A percentile compares a stretch with the other conserved stretches of the same genome.
These are phyloP conservation scores for Mycena galericulata DNA, from an alignment of 768 basidiomycete genomes.

Conservation along the genomic window DNA sequence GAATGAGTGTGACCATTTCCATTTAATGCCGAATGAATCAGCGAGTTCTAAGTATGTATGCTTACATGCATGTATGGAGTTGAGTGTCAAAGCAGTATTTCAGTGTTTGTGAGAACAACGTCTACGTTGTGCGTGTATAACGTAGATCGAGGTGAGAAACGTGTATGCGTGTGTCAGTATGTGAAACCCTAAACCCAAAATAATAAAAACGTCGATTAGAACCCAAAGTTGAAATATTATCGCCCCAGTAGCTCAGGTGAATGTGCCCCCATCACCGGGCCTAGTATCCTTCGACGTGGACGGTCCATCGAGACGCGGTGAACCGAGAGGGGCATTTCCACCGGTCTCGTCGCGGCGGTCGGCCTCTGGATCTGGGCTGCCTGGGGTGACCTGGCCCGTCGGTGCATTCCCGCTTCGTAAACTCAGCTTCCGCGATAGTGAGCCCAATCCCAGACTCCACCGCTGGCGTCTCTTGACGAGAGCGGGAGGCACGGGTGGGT, in stretches of 20 bases:
- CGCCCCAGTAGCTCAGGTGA: conserved; percentile 8
- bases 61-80: background rate
- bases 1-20: background rate
- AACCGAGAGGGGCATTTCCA: background rate
- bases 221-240: background rate
- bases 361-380: background rate
- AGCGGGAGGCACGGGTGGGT: conserved; percentile 31
- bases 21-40: background rate
- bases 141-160: background rate
- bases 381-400: background rate
- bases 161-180: background rate
- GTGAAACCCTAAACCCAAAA: conserved; percentile 18
- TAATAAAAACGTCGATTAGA: conserved; percentile 1
- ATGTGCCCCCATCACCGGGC: conserved; percentile 1
- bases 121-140: conserved; percentile 22
- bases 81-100: background rate
- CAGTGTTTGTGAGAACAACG: background rate
- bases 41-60: background rate
- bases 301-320: background rate
- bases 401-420: conserved; percentile 24
- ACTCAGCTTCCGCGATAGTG: conserved; percentile 26
- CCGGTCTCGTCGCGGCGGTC: conserved; percentile 19
- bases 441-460: conserved; percentile 25
- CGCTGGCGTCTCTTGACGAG: conserved; percentile 33
- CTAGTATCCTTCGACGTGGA: background rate